Evolutionary conservation across 495 filamentous ascomycete species (phyloP).

Genomic region (Amorphotheca resinae): DNA sequence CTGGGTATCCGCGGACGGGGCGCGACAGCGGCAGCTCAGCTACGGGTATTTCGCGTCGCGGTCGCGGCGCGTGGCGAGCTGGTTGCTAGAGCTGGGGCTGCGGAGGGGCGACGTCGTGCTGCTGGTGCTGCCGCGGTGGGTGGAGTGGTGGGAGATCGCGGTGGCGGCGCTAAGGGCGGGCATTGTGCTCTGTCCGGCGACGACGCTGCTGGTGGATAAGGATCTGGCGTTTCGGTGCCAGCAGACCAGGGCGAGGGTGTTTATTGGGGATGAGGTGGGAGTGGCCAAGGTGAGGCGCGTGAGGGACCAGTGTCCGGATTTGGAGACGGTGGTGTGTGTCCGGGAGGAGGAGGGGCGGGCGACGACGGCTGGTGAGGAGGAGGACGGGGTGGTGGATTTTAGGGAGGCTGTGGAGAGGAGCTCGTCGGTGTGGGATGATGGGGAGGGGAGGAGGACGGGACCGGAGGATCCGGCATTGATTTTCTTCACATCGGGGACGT

Average conservation of each 20-base stretch:
- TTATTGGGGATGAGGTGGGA: slow-evolving; percentile 4
- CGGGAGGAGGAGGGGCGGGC: too few relatives aligned
- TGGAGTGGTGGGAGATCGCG: slow-evolving; percentile 9
- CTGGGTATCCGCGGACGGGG: slow-evolving; percentile 2
- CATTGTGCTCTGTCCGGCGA: slow-evolving; percentile 1
- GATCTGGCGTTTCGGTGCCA: slow-evolving; percentile 3
- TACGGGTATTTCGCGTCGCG: slow-evolving; percentile 1
- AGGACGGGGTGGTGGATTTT: too few relatives aligned
- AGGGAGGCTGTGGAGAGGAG: too few relatives aligned
- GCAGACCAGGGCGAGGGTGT: neutral
- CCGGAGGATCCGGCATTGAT: slow-evolving; percentile 2
- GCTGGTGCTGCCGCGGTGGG: neutral
- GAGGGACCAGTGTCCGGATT: neutral
- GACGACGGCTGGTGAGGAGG: too few relatives aligned
- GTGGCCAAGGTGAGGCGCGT: neutral
- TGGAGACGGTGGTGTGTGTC: slow-evolving; percentile 2
- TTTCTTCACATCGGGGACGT: slow-evolving; percentile 7
- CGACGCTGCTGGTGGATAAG: neutral
- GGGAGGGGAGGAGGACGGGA: too few relatives aligned
- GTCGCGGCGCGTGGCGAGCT: neutral
- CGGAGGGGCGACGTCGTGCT: neutral
- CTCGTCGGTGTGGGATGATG: too few relatives aligned
- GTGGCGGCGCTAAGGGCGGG: neutral
- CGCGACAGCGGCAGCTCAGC: neutral
- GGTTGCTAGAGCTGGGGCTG: slow-evolving; percentile 1